phyloP scores from a whole-genome alignment of 768 basidiomycete genomes.

The Pleurotus citrinopileatus region DNA sequence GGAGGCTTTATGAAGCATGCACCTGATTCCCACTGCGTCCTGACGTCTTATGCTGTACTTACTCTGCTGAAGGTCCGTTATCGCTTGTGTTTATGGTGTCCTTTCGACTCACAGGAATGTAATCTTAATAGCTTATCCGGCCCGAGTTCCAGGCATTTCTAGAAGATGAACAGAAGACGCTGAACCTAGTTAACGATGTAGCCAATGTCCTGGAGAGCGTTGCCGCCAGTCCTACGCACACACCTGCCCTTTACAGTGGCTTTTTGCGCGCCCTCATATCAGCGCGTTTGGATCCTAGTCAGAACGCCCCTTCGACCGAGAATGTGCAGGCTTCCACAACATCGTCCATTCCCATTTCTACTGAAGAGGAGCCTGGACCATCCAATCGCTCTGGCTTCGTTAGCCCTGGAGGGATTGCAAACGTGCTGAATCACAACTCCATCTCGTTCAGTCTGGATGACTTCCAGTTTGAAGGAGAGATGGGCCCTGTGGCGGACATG shows the following conservation, averaged over 20 bases:
- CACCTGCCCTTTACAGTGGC: conserved; percentile 84
- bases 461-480: conserved; percentile 77
- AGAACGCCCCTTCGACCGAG: not conserved
- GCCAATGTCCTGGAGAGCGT: conserved; percentile 76
- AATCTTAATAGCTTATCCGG: conserved; percentile 60
- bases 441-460: conserved; percentile 38
- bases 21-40: conserved; percentile 90
- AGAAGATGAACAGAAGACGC: conserved; percentile 68
- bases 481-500: conserved; percentile 81
- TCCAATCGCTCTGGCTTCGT: not conserved
- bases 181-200: conserved; percentile 73
- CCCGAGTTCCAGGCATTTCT: conserved; percentile 80
- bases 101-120: conserved; percentile 1
- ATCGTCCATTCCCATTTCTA: not conserved
- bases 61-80: conserved; percentile 84
- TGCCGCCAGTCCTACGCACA: conserved; percentile 78
- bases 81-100: not conserved
- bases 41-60: conserved; percentile 88
- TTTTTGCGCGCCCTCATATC: conserved; percentile 79
- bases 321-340: not conserved
- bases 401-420: not conserved
- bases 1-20: conserved; percentile 77
- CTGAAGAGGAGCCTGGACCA: not conserved
- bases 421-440: not conserved
- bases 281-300: conserved; percentile 36